Evolutionary conservation across 129 eudicot species (phyloP).

Genomic region (Flaveria brownii): DNA sequence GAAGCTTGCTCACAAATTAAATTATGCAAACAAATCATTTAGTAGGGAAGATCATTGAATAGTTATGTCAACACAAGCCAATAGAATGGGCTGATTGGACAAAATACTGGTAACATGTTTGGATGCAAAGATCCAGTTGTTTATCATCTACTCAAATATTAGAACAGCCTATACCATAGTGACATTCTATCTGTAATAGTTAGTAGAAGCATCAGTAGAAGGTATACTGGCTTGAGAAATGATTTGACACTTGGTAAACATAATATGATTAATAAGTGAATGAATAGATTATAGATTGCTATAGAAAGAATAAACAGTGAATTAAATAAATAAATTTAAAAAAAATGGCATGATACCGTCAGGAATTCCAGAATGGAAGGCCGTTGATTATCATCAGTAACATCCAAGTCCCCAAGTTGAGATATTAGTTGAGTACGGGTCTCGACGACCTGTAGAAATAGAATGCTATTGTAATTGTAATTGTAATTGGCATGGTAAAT

Average conservation of each 20-base stretch:
- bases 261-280: not conserved
- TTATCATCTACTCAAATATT: not conserved
- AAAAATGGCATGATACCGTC: constrained; percentile 48
- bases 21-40: not conserved
- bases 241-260: too few relatives aligned
- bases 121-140: not conserved
- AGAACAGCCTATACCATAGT: too few relatives aligned
- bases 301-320: too few relatives aligned
- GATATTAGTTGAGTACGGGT: constrained; percentile 68
- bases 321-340: not conserved
- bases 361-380: constrained; percentile 59
- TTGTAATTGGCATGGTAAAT: too few relatives aligned
- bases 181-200: too few relatives aligned
- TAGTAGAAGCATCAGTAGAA: too few relatives aligned
- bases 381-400: constrained; percentile 45
- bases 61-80: not conserved
- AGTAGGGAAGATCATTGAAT: not conserved
- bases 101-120: not conserved
- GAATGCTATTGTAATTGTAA: too few relatives aligned
- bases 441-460: constrained; percentile 72
- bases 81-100: constrained; percentile 12
- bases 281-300: not conserved
- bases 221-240: too few relatives aligned
- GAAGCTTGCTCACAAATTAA: not conserved
- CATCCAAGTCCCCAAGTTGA: constrained; percentile 51